These are phyloP conservation scores for Ophiocordyceps polyrhachis-furcata DNA, from an alignment of 2,329 filamentous ascomycete species.

Conservation along the genomic window DNA sequence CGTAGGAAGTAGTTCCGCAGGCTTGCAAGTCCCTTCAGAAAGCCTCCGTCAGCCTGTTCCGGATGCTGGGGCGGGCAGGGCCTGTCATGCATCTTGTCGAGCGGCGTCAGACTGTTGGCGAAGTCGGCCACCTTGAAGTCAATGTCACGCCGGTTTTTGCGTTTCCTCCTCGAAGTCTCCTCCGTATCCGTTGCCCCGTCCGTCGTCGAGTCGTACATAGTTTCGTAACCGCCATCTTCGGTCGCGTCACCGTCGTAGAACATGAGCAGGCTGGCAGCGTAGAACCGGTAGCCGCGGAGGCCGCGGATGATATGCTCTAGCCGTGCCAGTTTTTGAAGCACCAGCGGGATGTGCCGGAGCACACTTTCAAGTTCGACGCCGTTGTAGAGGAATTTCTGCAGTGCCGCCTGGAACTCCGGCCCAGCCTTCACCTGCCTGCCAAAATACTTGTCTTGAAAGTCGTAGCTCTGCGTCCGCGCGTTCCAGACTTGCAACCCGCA, in stretches of 20 bases:
- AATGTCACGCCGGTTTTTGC: conserved; percentile 41
- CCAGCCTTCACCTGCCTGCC: conserved; percentile 78
- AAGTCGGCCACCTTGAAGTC: conserved; percentile 98
- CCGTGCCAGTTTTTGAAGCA: conserved; percentile 65
- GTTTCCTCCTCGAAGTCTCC: conserved; percentile 26
- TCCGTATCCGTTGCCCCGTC: conserved; percentile 40
- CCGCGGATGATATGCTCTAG: conserved; percentile 68
- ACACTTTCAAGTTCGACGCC: conserved; percentile 67
- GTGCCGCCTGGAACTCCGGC: conserved; percentile 68
- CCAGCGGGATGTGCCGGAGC: conserved; percentile 67
- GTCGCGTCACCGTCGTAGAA: conserved; percentile 77
- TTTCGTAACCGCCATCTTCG: conserved; percentile 27
- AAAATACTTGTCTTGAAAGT: conserved; percentile 98
- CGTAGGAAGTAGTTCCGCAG: conserved; percentile 69
- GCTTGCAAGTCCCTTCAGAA: conserved; percentile 65
- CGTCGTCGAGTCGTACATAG: conserved; percentile 36
- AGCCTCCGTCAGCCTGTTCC: conserved; percentile 68
- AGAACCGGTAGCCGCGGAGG: conserved; percentile 77
- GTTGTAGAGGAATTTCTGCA: conserved; percentile 82
- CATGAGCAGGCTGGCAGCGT: conserved; percentile 85
- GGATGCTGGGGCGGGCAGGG: conserved; percentile 69
- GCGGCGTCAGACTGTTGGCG: conserved; percentile 86
- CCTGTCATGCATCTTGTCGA: conserved; percentile 45
- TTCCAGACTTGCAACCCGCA: conserved; percentile 98
- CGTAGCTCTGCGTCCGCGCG: conserved; percentile 58